These are phyloP conservation scores for Lycium ferocissimum DNA, from an alignment of 257 asterid species.

Conservation along the genomic window DNA sequence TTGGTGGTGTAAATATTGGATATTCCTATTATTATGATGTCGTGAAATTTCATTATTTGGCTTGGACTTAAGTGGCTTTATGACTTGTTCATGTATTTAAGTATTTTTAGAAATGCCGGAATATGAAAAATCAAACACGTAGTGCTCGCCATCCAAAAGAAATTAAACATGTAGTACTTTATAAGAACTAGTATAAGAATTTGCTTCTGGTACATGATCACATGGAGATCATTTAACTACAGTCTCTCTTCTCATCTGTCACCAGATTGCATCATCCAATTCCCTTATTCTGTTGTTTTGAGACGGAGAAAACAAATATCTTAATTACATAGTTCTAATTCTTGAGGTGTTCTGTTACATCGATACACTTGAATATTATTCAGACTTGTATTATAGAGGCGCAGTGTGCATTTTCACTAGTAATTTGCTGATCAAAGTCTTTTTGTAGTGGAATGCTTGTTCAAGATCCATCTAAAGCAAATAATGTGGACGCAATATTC, in stretches of 20 bases:
- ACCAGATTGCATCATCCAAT: not conserved
- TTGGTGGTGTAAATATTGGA: not conserved
- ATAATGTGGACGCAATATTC: constrained; percentile 67
- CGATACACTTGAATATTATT: not conserved
- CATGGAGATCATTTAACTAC: not conserved
- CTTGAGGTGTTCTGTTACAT: not conserved
- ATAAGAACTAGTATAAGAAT: not conserved
- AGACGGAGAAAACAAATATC: not conserved
- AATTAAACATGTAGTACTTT: not conserved
- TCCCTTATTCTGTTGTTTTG: not conserved
- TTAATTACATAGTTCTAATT: not conserved
- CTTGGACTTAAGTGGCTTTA: not conserved
- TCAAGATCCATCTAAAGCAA: constrained; percentile 69
- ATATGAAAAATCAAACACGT: not conserved
- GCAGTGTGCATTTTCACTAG: not conserved
- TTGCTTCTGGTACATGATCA: not conserved
- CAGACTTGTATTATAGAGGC: not conserved
- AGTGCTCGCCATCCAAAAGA: not conserved
- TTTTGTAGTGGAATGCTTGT: constrained; percentile 83
- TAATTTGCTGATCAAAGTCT: constrained; percentile 27
- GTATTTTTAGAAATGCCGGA: not conserved
- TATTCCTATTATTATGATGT: not conserved
- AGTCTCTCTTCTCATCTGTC: not conserved
- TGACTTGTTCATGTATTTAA: not conserved
- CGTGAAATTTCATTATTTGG: not conserved